Percentiles rank a stretch among this genome's conserved stretches.
These are phyloP conservation scores for Ophiorrhiza pumila DNA, from an alignment of 257 asterid species.

Conservation along the genomic window DNA sequence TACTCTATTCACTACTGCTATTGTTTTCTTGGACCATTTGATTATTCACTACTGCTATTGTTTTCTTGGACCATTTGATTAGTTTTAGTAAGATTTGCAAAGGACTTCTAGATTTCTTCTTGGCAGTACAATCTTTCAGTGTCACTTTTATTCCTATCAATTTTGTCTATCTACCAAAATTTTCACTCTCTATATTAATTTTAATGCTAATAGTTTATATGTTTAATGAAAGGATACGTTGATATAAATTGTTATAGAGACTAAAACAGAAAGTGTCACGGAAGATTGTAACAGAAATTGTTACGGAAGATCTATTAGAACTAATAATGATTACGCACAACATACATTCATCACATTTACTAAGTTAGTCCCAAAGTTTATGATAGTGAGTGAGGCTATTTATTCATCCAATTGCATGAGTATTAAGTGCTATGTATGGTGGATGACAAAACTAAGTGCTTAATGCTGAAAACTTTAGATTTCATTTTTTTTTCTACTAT, in stretches of 20 bases:
- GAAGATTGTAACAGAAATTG: too few relatives aligned
- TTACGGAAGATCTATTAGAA: too few relatives aligned
- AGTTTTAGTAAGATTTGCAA: conserved; percentile 3
- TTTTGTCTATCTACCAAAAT: background rate
- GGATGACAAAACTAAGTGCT: too few relatives aligned
- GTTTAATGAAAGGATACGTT: too few relatives aligned
- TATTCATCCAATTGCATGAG: background rate
- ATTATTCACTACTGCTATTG: background rate
- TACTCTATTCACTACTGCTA: background rate
- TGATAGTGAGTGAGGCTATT: background rate
- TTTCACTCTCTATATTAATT: background rate
- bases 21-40: background rate
- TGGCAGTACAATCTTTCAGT: background rate
- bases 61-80: conserved; percentile 1
- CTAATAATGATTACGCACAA: too few relatives aligned
- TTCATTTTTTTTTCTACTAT: too few relatives aligned
- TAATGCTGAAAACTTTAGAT: too few relatives aligned
- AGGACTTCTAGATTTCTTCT: background rate
- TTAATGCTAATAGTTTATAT: too few relatives aligned
- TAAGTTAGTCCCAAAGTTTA: background rate
- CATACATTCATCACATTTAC: background rate
- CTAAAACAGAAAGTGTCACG: too few relatives aligned
- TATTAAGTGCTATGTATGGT: too few relatives aligned
- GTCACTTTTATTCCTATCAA: background rate
- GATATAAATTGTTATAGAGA: too few relatives aligned